A percentile compares a stretch with the other conserved stretches of the same genome.
phyloP scores from a whole-genome alignment of 768 basidiomycete genomes.

The Trichaptum fuscoviolaceum region DNA sequence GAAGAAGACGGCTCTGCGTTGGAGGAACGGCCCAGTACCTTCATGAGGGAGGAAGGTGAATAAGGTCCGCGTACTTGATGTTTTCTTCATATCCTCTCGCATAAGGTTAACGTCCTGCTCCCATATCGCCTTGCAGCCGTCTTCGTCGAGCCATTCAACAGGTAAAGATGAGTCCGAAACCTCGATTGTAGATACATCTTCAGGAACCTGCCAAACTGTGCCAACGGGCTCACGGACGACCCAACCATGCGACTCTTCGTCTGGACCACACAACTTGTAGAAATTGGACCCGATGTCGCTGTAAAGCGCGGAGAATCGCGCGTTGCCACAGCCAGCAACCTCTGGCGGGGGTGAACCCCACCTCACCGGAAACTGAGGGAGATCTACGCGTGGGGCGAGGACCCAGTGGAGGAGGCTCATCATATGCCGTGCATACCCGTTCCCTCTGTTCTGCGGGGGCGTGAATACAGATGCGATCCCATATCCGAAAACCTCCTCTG shows the following conservation, averaged over 20 bases:
- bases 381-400: slow-evolving; percentile 29
- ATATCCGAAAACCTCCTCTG: slow-evolving; percentile 38
- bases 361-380: slow-evolving; percentile 31
- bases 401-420: slow-evolving; percentile 61
- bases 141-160: slow-evolving; percentile 29
- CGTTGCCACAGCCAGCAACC: slow-evolving; percentile 32
- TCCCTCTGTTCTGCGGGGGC: slow-evolving; percentile 39
- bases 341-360: slow-evolving; percentile 41
- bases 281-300: slow-evolving; percentile 47
- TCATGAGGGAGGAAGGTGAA: slow-evolving; percentile 38
- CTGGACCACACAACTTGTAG: slow-evolving; percentile 39
- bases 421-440: slow-evolving; percentile 59
- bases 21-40: slow-evolving; percentile 43
- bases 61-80: slow-evolving; percentile 16
- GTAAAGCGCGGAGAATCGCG: slow-evolving; percentile 43
- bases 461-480: slow-evolving; percentile 56
- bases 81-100: slow-evolving; percentile 24
- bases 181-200: background rate
- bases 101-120: slow-evolving; percentile 34
- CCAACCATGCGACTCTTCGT: slow-evolving; percentile 37
- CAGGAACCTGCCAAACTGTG: slow-evolving; percentile 35
- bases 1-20: slow-evolving; percentile 11
- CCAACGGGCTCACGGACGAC: slow-evolving; percentile 28
- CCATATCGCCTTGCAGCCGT: slow-evolving; percentile 34
- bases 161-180: slow-evolving; percentile 2